These are phyloP conservation scores for Alternaria sp. DNA, from an alignment of 2,329 filamentous ascomycete genomes.

Conservation along the genomic window DNA sequence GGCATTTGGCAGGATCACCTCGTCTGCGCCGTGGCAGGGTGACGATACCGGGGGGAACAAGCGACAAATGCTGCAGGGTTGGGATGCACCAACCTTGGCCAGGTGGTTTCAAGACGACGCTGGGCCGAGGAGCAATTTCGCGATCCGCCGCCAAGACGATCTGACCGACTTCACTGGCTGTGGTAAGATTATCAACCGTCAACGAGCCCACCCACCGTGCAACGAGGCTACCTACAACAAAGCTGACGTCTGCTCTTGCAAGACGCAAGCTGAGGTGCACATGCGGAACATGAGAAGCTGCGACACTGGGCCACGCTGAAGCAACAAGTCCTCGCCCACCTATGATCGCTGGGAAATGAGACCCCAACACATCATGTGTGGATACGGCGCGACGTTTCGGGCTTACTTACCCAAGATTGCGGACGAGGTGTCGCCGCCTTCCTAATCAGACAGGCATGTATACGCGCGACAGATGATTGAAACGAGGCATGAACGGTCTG, in stretches of 20 bases:
- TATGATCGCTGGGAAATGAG: slow-evolving; percentile 31
- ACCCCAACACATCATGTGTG: slow-evolving; percentile 8
- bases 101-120: slow-evolving; percentile 31
- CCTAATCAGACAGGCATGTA: background rate
- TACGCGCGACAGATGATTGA: slow-evolving; percentile 1
- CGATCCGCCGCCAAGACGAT: slow-evolving; percentile 32
- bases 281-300: background rate
- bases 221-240: slow-evolving; percentile 2
- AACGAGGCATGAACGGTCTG: slow-evolving; percentile 1
- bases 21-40: slow-evolving; percentile 19
- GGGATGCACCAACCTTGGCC: slow-evolving; percentile 26
- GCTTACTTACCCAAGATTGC: slow-evolving; percentile 31
- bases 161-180: slow-evolving; percentile 30
- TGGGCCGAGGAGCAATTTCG: slow-evolving; percentile 40
- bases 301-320: slow-evolving; percentile 1
- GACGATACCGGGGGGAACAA: slow-evolving; percentile 20
- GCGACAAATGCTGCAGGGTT: slow-evolving; percentile 36
- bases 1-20: slow-evolving; percentile 27
- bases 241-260: background rate
- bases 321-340: slow-evolving; percentile 11
- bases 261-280: background rate
- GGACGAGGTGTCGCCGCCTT: slow-evolving; percentile 18
- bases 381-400: slow-evolving; percentile 26
- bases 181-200: slow-evolving; percentile 25
- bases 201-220: background rate